Evolutionary conservation across 805 yeast species (phyloP), one percentile per base, ranked within the genome.

Genomic region (Teunomyces lycoperdinae): DNA sequence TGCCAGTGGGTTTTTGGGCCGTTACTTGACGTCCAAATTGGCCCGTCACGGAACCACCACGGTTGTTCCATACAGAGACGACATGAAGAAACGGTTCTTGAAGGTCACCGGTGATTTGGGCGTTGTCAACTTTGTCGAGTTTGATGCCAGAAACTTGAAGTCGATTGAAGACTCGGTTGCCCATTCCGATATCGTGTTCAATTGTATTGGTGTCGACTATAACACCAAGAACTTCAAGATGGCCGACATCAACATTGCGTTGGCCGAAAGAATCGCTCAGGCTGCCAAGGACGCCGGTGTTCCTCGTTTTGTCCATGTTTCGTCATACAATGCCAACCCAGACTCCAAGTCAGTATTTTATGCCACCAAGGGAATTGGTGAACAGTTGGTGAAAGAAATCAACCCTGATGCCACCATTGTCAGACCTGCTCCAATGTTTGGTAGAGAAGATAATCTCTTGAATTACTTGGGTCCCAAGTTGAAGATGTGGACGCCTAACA

Each of bases 71-170:
- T 88, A 63, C 73, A 78, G 96, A 62, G 91, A 89, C 62, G 91
- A 85, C 59, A 75, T 83, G 76, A 80, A 83, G 61, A 84, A 78
- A 67, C 78, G 96, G 59, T 87, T 85, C 61, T 74, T 89, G 57
- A 89, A 87, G 70, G 87, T 86, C 47, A 77, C 84, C 42, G 96
- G 96, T 41, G 96, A 89, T 66, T 78, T 88, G 55, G 96, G 96
- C 29, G 96, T 89, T 39, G 89, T 89, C 28, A 86, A 85, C 69
- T 84, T 83, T 65, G 81, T 87, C 53, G 96, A 89, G 67, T 81
- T 87, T 59, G 96, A 89, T 65, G 72, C 89, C 53, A 77, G 96
- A 67, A 89, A 89, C 71, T 56, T 86, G 58, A 71, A 83, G 60
- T 81, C 89, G 10, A 83, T 89, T 53, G 87, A 86, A 63, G 87